phyloP scores from a whole-genome alignment of 2,329 filamentous ascomycete species.

The Aspergillus sp. region DNA sequence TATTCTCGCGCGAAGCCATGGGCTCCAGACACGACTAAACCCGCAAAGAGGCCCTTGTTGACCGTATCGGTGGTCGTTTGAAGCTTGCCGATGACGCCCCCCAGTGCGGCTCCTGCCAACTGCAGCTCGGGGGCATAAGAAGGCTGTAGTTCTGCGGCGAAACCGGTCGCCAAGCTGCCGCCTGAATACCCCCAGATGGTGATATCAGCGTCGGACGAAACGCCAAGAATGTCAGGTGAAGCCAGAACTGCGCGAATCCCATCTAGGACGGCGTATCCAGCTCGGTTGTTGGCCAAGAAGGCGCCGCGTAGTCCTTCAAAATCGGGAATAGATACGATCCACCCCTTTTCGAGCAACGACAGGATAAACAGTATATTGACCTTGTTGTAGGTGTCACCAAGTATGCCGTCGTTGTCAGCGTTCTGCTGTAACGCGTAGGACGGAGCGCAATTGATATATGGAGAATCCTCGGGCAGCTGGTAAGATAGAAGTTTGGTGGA shows the following conservation, averaged over 20 bases:
- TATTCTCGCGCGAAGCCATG: background rate
- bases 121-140: background rate
- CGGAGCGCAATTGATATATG: background rate
- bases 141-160: constrained; percentile 1
- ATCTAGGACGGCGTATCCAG: constrained; percentile 1
- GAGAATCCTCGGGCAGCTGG: background rate
- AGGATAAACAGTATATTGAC: background rate
- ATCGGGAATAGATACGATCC: background rate
- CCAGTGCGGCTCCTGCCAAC: background rate
- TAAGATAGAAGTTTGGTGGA: background rate
- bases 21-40: background rate
- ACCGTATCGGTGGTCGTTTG: background rate
- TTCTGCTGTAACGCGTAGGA: background rate
- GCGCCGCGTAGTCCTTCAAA: background rate
- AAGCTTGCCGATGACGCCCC: background rate
- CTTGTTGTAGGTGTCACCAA: background rate
- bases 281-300: background rate
- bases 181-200: constrained; percentile 3
- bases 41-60: background rate
- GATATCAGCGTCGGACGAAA: background rate
- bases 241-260: background rate
- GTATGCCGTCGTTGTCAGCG: background rate
- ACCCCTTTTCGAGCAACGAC: background rate
- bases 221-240: background rate
- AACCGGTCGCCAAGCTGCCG: background rate